Conservation (phyloP, 2,329 filamentous ascomycete species). For the Fusarium albosuccineum region DNA sequence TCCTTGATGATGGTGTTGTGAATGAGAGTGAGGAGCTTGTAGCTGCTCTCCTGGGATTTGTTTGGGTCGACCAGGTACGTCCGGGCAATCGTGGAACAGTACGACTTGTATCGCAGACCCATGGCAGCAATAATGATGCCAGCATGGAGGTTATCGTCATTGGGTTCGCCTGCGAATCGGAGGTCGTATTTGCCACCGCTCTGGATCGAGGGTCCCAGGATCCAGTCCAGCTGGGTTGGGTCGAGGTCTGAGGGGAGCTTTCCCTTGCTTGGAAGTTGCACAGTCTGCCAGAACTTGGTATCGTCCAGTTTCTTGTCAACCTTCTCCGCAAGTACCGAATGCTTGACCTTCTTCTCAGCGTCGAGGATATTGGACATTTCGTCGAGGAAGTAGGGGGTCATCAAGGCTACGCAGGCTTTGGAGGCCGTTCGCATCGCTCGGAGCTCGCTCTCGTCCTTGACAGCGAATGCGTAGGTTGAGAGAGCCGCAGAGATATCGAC, state of each 20-base stretch:
- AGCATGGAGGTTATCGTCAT: conserved; percentile 85
- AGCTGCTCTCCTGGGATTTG: conserved; percentile 94
- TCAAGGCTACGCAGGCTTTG: conserved; percentile 91
- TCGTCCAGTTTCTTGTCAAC: conserved; percentile 94
- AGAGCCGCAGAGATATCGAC: conserved; percentile 87
- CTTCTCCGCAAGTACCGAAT: conserved; percentile 86
- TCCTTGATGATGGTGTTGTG: conserved; percentile 94
- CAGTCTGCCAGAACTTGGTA: conserved; percentile 89
- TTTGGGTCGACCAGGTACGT: conserved; percentile 98
- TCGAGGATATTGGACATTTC: conserved; percentile 98
- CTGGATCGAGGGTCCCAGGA: conserved; percentile 89
- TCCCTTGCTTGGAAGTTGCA: conserved; percentile 75
- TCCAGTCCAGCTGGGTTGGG: conserved; percentile 91
- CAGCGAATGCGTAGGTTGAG: conserved; percentile 84
- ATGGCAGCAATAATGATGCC: conserved; percentile 95
- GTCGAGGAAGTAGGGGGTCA: conserved; percentile 97
- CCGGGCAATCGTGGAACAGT: conserved; percentile 90
- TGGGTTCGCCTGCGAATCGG: conserved; percentile 81
- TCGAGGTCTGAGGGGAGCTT: conserved; percentile 92
- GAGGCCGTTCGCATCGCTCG: conserved; percentile 95
- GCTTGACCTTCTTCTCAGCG: conserved; percentile 96
- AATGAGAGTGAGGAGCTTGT: conserved; percentile 86
- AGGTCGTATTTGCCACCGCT: conserved; percentile 97
- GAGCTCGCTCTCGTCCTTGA: conserved; percentile 96
- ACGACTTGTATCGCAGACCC: conserved; percentile 94